Base-by-base conservation (phyloP, 1,284 basidiomycete species). In the Tremellales sp. region DNA sequence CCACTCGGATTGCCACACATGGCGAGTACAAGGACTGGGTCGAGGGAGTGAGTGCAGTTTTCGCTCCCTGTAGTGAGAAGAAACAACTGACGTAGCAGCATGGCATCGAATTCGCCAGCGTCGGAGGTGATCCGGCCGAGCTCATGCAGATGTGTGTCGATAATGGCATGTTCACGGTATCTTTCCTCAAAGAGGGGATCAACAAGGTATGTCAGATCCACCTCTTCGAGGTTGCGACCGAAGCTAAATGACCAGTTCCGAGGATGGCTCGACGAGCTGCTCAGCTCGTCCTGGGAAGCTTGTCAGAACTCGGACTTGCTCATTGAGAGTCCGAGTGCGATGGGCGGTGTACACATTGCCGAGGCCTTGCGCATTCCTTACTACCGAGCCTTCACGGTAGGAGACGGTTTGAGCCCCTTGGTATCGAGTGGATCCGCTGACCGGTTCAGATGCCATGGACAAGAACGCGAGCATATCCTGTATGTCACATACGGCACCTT, bases 341-440 rank as follows among this genome's bases (percentile, higher is more conserved):
- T 97, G 86, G 91, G 86, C n/a, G 94, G 94, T n/a, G 87, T 89
- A 53, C 94, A 98, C 63, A 91, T 98, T 46, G 94, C 94, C 15
- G 94, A 98, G 70, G 91, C 89, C 1, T 78, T 98, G 15, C 79
- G 79, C 26, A 90, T 97, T 46, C 94, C 94, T 2, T 98, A 94
- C 72, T 97, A 87, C 75, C 80, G 89, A 60, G 88, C 89, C 2
- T 91, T 92, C 67, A 91, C 89, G 0, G 90, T 90, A 84, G 84
- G 35, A 87, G 48, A 8, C 6, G 40, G 11, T 19, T 46, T 46
- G 4, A 10, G 24, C 40, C 36, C 19, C 48, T 19, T 4, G 35
- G 26, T 4, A 23, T n/a, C 11, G 22, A 26, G 15, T 45, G 25
- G 53, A 33, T 12, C 23, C 21, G 44, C 52, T 52, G 50, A 51